Conservation (phyloP, 2,329 filamentous ascomycete species). For the Cercospora nicotianae region DNA sequence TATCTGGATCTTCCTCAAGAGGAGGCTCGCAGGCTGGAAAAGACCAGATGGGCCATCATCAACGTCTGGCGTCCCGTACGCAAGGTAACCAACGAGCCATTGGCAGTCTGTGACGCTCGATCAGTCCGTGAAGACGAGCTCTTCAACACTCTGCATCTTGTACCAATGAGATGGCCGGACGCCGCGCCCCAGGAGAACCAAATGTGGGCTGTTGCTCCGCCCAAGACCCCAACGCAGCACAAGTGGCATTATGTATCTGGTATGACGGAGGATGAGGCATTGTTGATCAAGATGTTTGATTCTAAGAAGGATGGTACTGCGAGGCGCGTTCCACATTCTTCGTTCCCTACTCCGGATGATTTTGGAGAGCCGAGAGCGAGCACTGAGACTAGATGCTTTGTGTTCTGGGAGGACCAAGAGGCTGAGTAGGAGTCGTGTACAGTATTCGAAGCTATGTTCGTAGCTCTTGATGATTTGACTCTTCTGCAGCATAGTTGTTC, state of each 20-base stretch:
- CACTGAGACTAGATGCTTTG: slow-evolving; percentile 12
- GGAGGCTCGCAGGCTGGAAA: slow-evolving; percentile 8
- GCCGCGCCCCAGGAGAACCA: background rate
- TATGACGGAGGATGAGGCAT: slow-evolving; percentile 7
- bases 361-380: slow-evolving; percentile 10
- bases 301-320: slow-evolving; percentile 9
- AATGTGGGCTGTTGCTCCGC: slow-evolving; percentile 8
- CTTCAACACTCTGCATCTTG: slow-evolving; percentile 16
- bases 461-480: too few species aligned
- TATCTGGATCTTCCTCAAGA: slow-evolving; percentile 5
- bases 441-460: background rate
- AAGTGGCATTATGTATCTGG: slow-evolving; percentile 16
- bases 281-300: slow-evolving; percentile 16
- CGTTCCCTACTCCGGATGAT: slow-evolving; percentile 12
- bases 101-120: slow-evolving; percentile 13
- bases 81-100: slow-evolving; percentile 11
- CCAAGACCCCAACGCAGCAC: slow-evolving; percentile 6
- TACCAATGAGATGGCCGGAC: slow-evolving; percentile 11
- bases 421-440: background rate
- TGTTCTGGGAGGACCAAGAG: slow-evolving; percentile 15
- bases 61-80: slow-evolving; percentile 16
- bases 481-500: too few species aligned
- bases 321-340: slow-evolving; percentile 10
- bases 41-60: slow-evolving; percentile 19
- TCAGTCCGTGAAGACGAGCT: slow-evolving; percentile 14